Conservation (phyloP, 495 filamentous ascomycete species). For the Penicillium ochrochloron region DNA sequence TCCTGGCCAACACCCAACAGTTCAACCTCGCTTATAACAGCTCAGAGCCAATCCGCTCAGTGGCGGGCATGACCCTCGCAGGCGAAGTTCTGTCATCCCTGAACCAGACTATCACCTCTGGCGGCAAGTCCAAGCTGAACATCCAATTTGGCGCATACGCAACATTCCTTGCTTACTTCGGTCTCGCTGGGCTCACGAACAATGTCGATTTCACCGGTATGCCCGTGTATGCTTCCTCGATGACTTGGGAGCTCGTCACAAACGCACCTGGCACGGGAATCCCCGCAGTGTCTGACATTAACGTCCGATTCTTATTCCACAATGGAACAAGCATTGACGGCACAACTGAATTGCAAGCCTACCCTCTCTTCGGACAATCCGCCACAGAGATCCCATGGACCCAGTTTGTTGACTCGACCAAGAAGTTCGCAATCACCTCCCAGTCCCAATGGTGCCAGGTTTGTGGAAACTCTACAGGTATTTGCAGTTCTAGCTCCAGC, state of each 20-base stretch:
- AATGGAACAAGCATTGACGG: conserved; percentile 51
- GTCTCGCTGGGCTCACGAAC: conserved; percentile 46
- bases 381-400: conserved; percentile 44
- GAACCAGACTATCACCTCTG: conserved; percentile 46
- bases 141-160: conserved; percentile 57
- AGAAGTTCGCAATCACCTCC: conserved; percentile 45
- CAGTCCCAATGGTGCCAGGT: conserved; percentile 50
- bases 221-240: conserved; percentile 57
- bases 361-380: conserved; percentile 50
- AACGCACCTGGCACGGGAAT: conserved; percentile 44
- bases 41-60: conserved; percentile 34
- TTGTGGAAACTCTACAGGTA: conserved; percentile 51
- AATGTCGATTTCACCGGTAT: conserved; percentile 51
- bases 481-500: conserved; percentile 31
- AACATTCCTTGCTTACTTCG: conserved; percentile 57
- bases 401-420: conserved; percentile 46
- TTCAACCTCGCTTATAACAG: conserved; percentile 47
- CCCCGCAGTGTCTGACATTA: conserved; percentile 39
- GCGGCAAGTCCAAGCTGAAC: conserved; percentile 45
- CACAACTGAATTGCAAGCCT: conserved; percentile 33
- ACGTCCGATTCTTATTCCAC: conserved; percentile 58
- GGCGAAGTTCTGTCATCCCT: conserved; percentile 49
- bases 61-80: conserved; percentile 24
- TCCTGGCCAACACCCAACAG: conserved; percentile 46
- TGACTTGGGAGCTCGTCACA: conserved; percentile 60